Evolutionary conservation across 176 grass and related monocot genomes (phyloP), one percentile per base, ranked within the genome.

Genomic region (Musa itinerans): DNA sequence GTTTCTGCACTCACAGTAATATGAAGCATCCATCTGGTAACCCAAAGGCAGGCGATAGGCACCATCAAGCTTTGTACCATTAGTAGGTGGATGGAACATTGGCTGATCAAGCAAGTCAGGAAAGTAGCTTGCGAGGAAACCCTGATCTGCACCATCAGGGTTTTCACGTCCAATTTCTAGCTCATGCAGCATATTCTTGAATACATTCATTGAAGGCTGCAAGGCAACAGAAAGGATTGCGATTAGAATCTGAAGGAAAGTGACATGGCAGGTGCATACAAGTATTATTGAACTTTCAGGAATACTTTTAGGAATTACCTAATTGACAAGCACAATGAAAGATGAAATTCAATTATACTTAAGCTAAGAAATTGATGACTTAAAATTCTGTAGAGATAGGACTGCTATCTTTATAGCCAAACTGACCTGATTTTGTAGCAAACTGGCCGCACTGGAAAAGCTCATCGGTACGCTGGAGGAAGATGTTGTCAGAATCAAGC

Each of bases 21-120:
- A 96, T 25, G 93, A 96, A 57, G 93, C 93, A 27, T 96, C 93
- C 93, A 96, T 96, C 82, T 96, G 93, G 77, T 96, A 96, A 21
- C 93, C 93, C 0, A 96, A 89, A 79, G 93, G 89, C 68, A 96
- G 93, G 52, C 93, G 89, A 77, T 92, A 96, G 19, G 89, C 90
- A 73, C 93, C 93, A 1, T 92, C 85, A 52, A 90, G 87, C 83
- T 92, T 96, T 48, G 85, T 92, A 22, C 87, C 87, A 3, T 96
- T 92, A 43, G 75, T 73, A 13, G 85, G 87, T 52, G 89, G 89
- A 83, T 92, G 83, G 76, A 96, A 96, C 89, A 96, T 81, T 71
- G 89, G 83, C 78, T 25, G 84, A 69, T 92, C 87, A 11, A 96
- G 87, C 83, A 96, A 87, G 73, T 96, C 89, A 12, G 89, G 87